Base-by-base conservation (phyloP, 305 asterid genomes). In the Withania somnifera region DNA sequence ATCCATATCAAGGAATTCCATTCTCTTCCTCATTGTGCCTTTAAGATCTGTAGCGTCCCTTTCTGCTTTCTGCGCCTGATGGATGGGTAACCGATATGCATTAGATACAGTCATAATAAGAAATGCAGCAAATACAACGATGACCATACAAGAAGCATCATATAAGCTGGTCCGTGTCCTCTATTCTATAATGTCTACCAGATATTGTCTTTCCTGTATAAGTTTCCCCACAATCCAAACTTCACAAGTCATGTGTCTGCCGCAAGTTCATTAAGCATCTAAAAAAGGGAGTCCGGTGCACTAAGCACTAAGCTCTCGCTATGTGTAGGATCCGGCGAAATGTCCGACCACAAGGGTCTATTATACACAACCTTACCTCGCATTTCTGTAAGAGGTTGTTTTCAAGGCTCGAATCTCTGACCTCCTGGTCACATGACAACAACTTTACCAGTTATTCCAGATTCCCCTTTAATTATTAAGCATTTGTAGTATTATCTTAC, bases 1-100 rank as follows among this genome's bases (percentile, higher is more conserved):
- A 81, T 94, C 97, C 97, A 92, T 87, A 67, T 95, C 97, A 51
- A 93, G 98, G 82, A 94, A 95, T 85, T 95, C 98, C 98, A 94
- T 92, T 88, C 95, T 91, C 91, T 90, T 93, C 83, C 94, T 90
- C 97, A 94, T 94, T 2, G 93, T 84, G 60, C 99, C 98, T 89
- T 89, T 94, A 52, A 95, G 97, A 50, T 90, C 97, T 15, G 95
- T 89, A 61, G 93, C 90, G 73, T 95, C 98, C 86, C 89, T 89
- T 58, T 95, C 98, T 24, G 88, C 98, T 81, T 94, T 94, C 84
- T 91, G 98, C 15, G 97, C 99, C 98, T 94, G 96, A 81, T 67
- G 75, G 96, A 82, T 71, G 68, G 38, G 60, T 47, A 19, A 11
- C 17, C 13, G 50, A 50, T 28, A 30, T 30, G 34, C 40, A 47